Evolutionary conservation across 192 early-diverging fungal genomes (phyloP).

Genomic region (Entomortierella beljakovae): DNA sequence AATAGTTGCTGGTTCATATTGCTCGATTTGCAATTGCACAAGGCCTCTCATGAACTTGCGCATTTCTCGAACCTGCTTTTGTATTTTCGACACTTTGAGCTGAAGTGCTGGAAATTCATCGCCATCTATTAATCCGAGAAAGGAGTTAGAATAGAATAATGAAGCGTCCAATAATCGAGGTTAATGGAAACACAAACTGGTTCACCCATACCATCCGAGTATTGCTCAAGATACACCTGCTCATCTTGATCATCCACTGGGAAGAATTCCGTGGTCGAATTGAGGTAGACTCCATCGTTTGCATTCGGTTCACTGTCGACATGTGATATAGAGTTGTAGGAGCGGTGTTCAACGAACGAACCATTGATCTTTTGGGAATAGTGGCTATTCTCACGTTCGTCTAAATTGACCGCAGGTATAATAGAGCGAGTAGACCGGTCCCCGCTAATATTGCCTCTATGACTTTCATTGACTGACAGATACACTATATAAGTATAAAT

Average conservation of each 20-base stretch:
- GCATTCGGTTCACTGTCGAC: conserved; percentile 2
- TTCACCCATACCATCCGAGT: conserved; percentile 34
- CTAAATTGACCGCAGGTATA: neutral
- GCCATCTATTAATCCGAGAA: conserved; percentile 11
- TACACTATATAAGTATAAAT: no score
- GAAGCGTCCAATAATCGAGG: neutral
- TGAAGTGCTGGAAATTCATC: conserved; percentile 46
- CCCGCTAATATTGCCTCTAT: conserved; percentile 4
- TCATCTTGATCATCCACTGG: conserved; percentile 52
- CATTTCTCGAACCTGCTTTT: conserved; percentile 53
- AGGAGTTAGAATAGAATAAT: neutral
- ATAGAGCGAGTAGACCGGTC: neutral
- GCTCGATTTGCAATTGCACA: conserved; percentile 46
- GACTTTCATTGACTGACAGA: conserved; percentile 2
- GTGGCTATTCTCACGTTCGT: conserved; percentile 17
- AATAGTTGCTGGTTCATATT: conserved; percentile 51
- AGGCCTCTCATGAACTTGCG: conserved; percentile 52
- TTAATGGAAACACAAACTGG: no score
- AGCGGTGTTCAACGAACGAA: conserved; percentile 44
- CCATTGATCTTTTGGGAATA: conserved; percentile 21
- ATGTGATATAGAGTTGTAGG: conserved; percentile 17
- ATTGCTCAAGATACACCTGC: conserved; percentile 46
- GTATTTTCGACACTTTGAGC: conserved; percentile 40
- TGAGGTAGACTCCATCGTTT: conserved; percentile 37
- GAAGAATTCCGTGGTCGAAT: conserved; percentile 47